phyloP scores from a whole-genome alignment of 192 early-diverging fungal genomes.

The Coemansia sp. region DNA sequence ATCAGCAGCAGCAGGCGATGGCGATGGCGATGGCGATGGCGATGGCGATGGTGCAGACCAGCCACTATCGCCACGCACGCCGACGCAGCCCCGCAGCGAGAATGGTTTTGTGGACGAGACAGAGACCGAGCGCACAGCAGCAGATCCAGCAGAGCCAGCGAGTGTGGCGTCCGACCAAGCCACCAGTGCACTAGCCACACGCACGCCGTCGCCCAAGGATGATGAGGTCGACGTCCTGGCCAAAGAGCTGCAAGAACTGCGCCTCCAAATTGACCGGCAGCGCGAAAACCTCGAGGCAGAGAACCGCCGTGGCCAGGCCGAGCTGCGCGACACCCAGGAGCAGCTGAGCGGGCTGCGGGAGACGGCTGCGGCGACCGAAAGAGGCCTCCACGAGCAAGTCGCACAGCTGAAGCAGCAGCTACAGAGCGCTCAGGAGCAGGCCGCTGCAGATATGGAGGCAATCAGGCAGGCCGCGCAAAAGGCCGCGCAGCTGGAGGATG shows the following conservation, averaged over 20 bases:
- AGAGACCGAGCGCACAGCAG: slow-evolving; percentile 1
- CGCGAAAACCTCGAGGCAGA: slow-evolving; percentile 36
- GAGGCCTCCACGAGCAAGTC: slow-evolving; percentile 2
- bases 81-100: too few species aligned
- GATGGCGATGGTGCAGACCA: too few species aligned
- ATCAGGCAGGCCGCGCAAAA: background rate
- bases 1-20: too few species aligned
- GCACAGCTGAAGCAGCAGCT: slow-evolving; percentile 3
- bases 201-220: background rate
- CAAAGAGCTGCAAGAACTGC: slow-evolving; percentile 35
- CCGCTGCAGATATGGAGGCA: background rate
- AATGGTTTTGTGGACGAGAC: too few species aligned
- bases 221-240: slow-evolving; percentile 32
- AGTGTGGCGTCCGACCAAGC: background rate
- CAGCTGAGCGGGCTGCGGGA: slow-evolving; percentile 5
- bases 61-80: too few species aligned
- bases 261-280: slow-evolving; percentile 34
- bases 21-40: too few species aligned
- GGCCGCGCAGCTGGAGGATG: background rate
- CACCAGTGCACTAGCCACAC: background rate
- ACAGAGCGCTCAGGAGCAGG: background rate
- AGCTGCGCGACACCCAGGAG: slow-evolving; percentile 13
- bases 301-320: slow-evolving; percentile 18
- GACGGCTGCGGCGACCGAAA: slow-evolving; percentile 2
- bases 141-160: background rate